Evolutionary conservation across 1,284 basidiomycete species (phyloP).

Genomic region (Coriolopsis trogii): DNA sequence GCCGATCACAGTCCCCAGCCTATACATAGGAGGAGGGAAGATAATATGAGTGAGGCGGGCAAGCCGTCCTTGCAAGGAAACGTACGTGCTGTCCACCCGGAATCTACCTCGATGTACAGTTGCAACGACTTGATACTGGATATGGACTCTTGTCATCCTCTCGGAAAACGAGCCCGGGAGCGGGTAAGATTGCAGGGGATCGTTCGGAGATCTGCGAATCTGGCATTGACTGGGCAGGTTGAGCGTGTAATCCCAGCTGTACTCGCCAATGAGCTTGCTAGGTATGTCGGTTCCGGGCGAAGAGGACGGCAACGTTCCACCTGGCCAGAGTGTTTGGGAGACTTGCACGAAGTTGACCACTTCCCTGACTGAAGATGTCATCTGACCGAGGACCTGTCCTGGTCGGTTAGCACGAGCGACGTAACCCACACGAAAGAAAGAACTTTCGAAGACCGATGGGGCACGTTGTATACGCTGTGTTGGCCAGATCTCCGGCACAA

Average conservation of each 20-base stretch:
- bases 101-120: constrained; percentile 37
- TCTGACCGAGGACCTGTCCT: constrained; percentile 27
- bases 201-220: constrained; percentile 12
- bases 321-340: constrained; percentile 35
- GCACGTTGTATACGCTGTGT: background rate
- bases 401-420: background rate
- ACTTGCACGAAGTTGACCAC: constrained; percentile 46
- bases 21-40: background rate
- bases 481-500: no score
- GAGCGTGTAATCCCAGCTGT: constrained; percentile 50
- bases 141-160: constrained; percentile 48
- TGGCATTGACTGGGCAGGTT: constrained; percentile 41
- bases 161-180: constrained; percentile 55
- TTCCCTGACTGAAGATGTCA: constrained; percentile 40
- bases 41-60: background rate
- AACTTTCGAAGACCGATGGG: background rate
- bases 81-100: constrained; percentile 28
- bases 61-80: background rate
- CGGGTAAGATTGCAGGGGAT: constrained; percentile 25
- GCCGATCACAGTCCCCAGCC: constrained; percentile 34
- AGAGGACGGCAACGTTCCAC: background rate
- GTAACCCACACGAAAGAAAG: background rate
- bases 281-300: background rate
- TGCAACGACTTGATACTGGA: constrained; percentile 54
- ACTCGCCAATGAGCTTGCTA: constrained; percentile 49